A percentile compares a stretch with the other conserved stretches of the same genome.
Evolutionary conservation across 164 flowering plant species (phyloP).

Genomic region (Buxus sempervirens): DNA sequence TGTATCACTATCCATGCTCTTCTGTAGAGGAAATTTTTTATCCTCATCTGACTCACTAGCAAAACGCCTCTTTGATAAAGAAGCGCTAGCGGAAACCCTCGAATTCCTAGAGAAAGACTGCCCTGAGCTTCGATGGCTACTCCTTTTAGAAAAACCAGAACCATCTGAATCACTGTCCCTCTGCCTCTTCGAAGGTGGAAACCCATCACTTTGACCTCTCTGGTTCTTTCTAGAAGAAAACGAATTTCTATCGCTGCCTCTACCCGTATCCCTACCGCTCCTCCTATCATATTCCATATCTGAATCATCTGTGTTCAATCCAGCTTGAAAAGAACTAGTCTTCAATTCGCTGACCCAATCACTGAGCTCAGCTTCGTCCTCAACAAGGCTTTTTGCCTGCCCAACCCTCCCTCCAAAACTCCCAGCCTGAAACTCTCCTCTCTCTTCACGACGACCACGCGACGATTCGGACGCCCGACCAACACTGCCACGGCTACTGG

Average conservation of each 20-base stretch:
- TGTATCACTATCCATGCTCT: not conserved
- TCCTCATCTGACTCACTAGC: conserved; percentile 18
- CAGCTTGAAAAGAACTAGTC: conserved; percentile 32
- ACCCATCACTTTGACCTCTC: conserved; percentile 8
- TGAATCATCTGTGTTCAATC: conserved; percentile 17
- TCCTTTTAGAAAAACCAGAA: conserved; percentile 1
- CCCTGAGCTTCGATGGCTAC: not conserved
- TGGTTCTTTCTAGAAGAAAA: conserved; percentile 1
- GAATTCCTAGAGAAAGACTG: conserved; percentile 4
- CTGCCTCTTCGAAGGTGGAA: conserved; percentile 6
- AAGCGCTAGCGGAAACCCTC: conserved; percentile 4
- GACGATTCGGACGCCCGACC: conserved; percentile 9
- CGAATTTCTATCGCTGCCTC: conserved; percentile 5
- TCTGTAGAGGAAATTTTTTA: conserved; percentile 7
- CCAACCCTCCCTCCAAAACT: conserved; percentile 11
- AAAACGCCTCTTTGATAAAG: conserved; percentile 10
- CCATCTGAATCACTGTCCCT: conserved; percentile 17
- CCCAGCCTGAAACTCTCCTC: conserved; percentile 13
- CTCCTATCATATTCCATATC: conserved; percentile 15
- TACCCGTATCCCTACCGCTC: conserved; percentile 16
- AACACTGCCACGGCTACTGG: conserved; percentile 11
- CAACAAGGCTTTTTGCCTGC: conserved; percentile 53
- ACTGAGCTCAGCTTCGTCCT: conserved; percentile 74
- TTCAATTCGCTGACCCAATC: conserved; percentile 64
- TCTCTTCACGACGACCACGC: conserved; percentile 10